Evolutionary conservation across 441 rosid species (phyloP), one percentile per base, ranked within the genome.

Genomic region (Hypseocharis bilobata): DNA sequence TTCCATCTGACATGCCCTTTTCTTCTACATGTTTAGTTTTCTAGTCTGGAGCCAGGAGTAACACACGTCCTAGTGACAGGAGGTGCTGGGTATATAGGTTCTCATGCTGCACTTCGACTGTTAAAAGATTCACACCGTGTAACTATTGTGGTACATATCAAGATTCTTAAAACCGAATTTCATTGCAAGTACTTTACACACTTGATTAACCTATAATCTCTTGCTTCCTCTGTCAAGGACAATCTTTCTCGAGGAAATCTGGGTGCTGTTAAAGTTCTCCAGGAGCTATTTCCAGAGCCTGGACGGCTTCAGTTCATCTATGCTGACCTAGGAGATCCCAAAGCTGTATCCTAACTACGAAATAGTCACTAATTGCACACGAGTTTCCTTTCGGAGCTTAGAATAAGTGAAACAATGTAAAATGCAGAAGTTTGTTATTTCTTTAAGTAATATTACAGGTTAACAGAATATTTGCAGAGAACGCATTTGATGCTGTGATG

Each of bases 401-500:
- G 7, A 36, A 36, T 0, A 6, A 1, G 6, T 36, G 0, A 20
- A 20, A 23, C 14, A 10, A n/a, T 23, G 2, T 25, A 5, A 56
- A 56, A 29, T 36, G 25, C 1, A 38, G 60, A 49, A 26, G n/a
- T 16, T 19, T 56, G 65, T 55, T 34, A 22, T 51, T 30, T 64
- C 60, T 65, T 74, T 66, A 67, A 64, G 14, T 2, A 63, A 6
- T 14, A 20, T 68, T 73, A 70, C 80, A 84, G 88, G 85, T 84
- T 3, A 72, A 76, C 25, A 84, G 71, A 60, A 71, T 84, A 55
- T 82, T 82, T 73, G 49, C 78, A 26, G 82, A 82, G 63, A 84
- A 82, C 34, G 84, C 80, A 7, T 82, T 84, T 72, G 88, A 82
- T 75, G 88, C 86, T 11, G 86, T 84, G 51, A 84, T 84, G 75